Evolutionary conservation across 176 grass and related monocot genomes (phyloP), one percentile per base, ranked within the genome.

Genomic region (Calamus simplicifolius): DNA sequence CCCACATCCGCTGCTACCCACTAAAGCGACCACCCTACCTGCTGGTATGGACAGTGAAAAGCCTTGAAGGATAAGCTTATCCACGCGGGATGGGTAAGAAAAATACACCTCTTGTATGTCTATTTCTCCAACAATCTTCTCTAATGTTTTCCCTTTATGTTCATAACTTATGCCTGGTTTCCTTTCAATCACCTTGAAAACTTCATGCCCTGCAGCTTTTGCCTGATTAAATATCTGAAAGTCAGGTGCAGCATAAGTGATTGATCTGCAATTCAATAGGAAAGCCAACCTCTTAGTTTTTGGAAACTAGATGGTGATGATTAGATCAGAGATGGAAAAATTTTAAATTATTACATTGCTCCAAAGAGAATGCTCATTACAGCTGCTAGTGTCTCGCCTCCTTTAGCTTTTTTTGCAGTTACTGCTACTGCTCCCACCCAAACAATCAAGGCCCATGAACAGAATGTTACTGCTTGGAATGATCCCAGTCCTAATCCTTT

Each of bases 161-260:
- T 23, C 74, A 51, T 69, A 73, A 65, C 63, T 77, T 73, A 82
- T 82, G 6, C 51, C 63, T 26, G 80, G 69, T 25, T 63, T 68
- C 48, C 68, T 67, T 59, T 67, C 65, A 16, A 82, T 69, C 52
- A 77, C 69, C 63, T 63, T 72, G 69, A 82, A 82, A 5, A 82
- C 64, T 50, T 82, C 74, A 28, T 38, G 67, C 28, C 73, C 80
- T 48, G 73, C 74, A 52, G 80, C 73, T 68, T 56, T 82, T 58
- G 80, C 80, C 30, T 68, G 75, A 15, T 67, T 88, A 52, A 88
- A 88, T 50, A 50, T 56, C 60, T 89, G 80, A 38, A 89, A 77
- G 64, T 89, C 85, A 21, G 85, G 85, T 3, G 80, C 85, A 58
- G 80, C 85, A 57, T 89, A 76, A 17, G 78, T 81, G 27, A 86